Conservation (phyloP, 805 yeast species). For the Starmera amethionina region DNA sequence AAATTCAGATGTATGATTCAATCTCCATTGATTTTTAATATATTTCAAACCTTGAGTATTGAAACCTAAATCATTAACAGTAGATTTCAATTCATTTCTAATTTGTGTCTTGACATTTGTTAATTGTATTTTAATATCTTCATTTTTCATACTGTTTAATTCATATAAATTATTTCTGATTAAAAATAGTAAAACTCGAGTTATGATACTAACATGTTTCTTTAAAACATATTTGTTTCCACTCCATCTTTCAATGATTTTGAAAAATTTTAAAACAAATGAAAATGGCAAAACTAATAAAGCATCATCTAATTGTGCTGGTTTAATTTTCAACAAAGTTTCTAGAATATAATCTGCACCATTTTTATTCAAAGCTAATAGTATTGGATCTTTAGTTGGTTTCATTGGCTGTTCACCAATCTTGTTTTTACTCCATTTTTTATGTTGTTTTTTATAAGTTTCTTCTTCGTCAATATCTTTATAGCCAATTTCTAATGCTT, state of each 20-base stretch:
- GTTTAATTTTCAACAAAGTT: slow-evolving; percentile 56
- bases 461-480: slow-evolving; percentile 54
- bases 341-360: slow-evolving; percentile 78
- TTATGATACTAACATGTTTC: slow-evolving; percentile 50
- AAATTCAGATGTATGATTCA: slow-evolving; percentile 64
- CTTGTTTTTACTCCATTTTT: slow-evolving; percentile 32
- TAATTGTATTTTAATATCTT: slow-evolving; percentile 52
- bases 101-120: slow-evolving; percentile 53
- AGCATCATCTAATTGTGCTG: slow-evolving; percentile 89
- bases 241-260: slow-evolving; percentile 72
- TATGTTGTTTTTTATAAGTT: slow-evolving; percentile 36
- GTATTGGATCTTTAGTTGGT: slow-evolving; percentile 63
- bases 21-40: slow-evolving; percentile 68
- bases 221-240: slow-evolving; percentile 33
- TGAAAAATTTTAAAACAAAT: slow-evolving; percentile 58
- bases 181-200: slow-evolving; percentile 68
- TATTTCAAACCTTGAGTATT: slow-evolving; percentile 77
- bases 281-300: slow-evolving; percentile 85
- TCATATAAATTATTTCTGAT: slow-evolving; percentile 71
- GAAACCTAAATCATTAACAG: slow-evolving; percentile 60
- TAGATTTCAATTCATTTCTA: slow-evolving; percentile 41
- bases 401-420: slow-evolving; percentile 39
- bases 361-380: slow-evolving; percentile 57
- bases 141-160: slow-evolving; percentile 59
- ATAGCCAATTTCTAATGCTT: slow-evolving; percentile 77